Percentiles rank a stretch among this genome's conserved stretches.
Evolutionary conservation across 2,329 filamentous ascomycete species (phyloP).

Genomic region (Diaporthe sp.): DNA sequence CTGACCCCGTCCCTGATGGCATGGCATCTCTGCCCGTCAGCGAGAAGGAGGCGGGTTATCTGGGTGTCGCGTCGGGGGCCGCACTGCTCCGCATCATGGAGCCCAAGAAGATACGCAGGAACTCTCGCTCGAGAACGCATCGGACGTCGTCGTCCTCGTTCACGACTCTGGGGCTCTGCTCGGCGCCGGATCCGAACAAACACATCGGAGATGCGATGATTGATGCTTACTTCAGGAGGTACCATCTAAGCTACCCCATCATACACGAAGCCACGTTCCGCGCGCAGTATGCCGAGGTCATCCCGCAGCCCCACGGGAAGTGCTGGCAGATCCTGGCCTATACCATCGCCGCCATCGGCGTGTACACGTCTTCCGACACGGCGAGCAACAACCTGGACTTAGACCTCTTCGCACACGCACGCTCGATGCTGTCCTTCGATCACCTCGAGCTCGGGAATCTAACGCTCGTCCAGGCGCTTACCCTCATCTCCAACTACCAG

Average conservation of each 20-base stretch:
- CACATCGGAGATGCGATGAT: slow-evolving; percentile 48
- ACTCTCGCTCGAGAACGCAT: slow-evolving; percentile 41
- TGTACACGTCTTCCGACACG: slow-evolving; percentile 37
- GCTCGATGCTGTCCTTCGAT: slow-evolving; percentile 41
- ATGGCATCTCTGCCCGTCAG: slow-evolving; percentile 55
- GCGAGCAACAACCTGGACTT: slow-evolving; percentile 57
- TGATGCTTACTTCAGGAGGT: slow-evolving; percentile 58
- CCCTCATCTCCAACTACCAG: slow-evolving; percentile 50
- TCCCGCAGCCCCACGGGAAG: slow-evolving; percentile 39
- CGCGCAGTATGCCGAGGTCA: slow-evolving; percentile 40
- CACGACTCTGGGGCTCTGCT: slow-evolving; percentile 33
- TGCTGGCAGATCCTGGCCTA: slow-evolving; percentile 41
- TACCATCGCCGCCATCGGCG: slow-evolving; percentile 39
- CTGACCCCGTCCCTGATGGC: slow-evolving; percentile 51
- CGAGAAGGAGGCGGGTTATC: slow-evolving; percentile 58
- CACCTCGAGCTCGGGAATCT: slow-evolving; percentile 44
- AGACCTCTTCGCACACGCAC: slow-evolving; percentile 62
- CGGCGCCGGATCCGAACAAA: slow-evolving; percentile 50
- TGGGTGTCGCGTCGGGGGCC: slow-evolving; percentile 61
- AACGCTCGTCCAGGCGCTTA: slow-evolving; percentile 50
- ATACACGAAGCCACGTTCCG: slow-evolving; percentile 60
- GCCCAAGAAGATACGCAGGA: slow-evolving; percentile 43
- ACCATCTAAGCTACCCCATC: slow-evolving; percentile 60
- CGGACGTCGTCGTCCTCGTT: slow-evolving; percentile 40
- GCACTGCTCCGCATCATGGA: slow-evolving; percentile 57